Conservation (phyloP, 441 rosid species). For the Populus tomentosa region DNA sequence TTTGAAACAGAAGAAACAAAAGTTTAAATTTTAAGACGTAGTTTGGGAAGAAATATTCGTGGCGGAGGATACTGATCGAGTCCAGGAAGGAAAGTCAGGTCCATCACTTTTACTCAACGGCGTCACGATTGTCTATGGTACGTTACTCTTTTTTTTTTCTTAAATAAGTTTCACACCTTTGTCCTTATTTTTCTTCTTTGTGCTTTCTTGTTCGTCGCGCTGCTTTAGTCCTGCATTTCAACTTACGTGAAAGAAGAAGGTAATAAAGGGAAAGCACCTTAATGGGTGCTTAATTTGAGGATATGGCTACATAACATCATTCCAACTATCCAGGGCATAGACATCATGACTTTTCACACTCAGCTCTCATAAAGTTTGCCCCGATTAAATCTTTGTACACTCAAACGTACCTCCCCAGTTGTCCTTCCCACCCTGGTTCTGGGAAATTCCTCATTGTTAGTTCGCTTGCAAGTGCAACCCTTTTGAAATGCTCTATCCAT, state of each 20-base stretch:
- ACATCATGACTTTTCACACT: background rate
- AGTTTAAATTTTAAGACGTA: constrained; percentile 12
- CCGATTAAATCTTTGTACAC: background rate
- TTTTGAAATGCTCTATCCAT: background rate
- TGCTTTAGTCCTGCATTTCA: background rate
- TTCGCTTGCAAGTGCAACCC: background rate
- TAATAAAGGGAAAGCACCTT: background rate
- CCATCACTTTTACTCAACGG: constrained; percentile 51
- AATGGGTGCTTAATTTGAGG: background rate
- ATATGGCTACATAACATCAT: background rate
- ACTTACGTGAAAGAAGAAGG: background rate
- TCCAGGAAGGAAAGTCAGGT: constrained; percentile 40
- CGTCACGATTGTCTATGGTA: constrained; percentile 50
- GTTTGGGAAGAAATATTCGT: constrained; percentile 29
- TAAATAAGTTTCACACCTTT: background rate
- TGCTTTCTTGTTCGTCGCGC: background rate
- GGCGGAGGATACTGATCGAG: constrained; percentile 38
- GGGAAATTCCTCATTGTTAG: background rate
- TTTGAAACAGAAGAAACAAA: constrained; percentile 12
- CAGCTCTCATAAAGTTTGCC: background rate
- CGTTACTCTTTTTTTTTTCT: background rate
- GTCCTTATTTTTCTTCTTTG: background rate
- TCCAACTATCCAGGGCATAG: background rate
- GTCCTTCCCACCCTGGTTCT: background rate
- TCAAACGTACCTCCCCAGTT: background rate